Conservation (phyloP, 2,329 filamentous ascomycete genomes). For the Cladosporium halotolerans region DNA sequence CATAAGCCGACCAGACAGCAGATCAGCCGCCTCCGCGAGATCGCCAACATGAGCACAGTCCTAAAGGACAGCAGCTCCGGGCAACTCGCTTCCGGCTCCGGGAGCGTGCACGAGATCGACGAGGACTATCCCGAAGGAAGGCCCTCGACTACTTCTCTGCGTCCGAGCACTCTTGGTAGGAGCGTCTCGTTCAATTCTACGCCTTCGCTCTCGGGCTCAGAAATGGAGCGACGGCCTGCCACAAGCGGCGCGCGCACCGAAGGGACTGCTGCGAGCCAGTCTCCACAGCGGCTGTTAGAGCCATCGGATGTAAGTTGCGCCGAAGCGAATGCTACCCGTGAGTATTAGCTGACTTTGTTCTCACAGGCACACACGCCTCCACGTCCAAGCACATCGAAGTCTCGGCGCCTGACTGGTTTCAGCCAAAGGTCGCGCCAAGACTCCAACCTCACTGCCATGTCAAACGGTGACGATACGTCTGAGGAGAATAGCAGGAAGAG, state of each 20-base stretch:
- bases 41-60: slow-evolving; percentile 71
- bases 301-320: slow-evolving; percentile 1
- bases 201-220: slow-evolving; percentile 10
- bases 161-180: slow-evolving; percentile 23
- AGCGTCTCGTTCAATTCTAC: slow-evolving; percentile 22
- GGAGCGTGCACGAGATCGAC: slow-evolving; percentile 21
- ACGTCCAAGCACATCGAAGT: slow-evolving; percentile 21
- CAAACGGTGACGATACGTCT: slow-evolving; percentile 20
- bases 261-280: not conserved
- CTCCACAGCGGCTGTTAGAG: not conserved
- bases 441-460: not conserved
- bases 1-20: slow-evolving; percentile 77
- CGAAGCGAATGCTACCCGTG: not conserved
- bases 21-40: slow-evolving; percentile 70
- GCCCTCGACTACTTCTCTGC: slow-evolving; percentile 23
- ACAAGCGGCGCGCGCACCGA: slow-evolving; percentile 6
- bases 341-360: not conserved
- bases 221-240: slow-evolving; percentile 2
- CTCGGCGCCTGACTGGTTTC: slow-evolving; percentile 26
- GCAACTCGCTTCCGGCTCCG: slow-evolving; percentile 19
- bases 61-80: slow-evolving; percentile 28
- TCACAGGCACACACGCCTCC: not conserved
- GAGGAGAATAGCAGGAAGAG: slow-evolving; percentile 35
- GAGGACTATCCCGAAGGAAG: slow-evolving; percentile 19
- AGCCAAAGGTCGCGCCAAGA: slow-evolving; percentile 23